A percentile compares a stretch with the other conserved stretches of the same genome.
These are phyloP conservation scores for Gonium pectorale DNA, from an alignment of 139 green algal genomes.

Conservation along the genomic window DNA sequence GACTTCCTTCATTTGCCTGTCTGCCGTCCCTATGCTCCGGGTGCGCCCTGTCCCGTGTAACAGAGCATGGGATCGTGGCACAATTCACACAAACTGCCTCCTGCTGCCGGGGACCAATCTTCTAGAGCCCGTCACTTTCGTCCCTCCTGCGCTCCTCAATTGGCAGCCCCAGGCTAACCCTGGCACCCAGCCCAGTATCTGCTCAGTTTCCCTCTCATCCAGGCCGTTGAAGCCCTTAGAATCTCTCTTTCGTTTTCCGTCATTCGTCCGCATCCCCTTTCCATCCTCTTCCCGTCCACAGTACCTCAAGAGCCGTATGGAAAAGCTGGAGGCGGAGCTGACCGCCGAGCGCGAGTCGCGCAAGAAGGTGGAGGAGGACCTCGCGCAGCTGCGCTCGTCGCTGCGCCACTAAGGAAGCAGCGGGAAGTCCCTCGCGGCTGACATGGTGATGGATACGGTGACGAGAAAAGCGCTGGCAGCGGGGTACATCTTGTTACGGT, in stretches of 20 bases:
- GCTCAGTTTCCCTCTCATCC: not conserved
- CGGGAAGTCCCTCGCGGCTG: too few relatives aligned
- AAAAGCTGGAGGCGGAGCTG: constrained; percentile 50
- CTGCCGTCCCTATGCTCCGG: too few relatives aligned
- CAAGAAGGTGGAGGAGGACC: constrained; percentile 26
- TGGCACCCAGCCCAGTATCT: not conserved
- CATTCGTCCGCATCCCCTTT: not conserved
- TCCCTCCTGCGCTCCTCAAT: not conserved
- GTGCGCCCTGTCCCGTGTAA: too few relatives aligned
- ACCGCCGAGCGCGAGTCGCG: constrained; percentile 40
- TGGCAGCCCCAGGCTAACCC: not conserved
- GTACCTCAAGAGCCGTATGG: constrained; percentile 47
- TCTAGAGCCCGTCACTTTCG: not conserved
- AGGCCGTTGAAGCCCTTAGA: not conserved
- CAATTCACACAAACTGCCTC: too few relatives aligned
- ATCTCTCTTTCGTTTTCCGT: not conserved
- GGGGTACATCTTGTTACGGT: too few relatives aligned
- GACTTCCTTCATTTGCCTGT: too few relatives aligned
- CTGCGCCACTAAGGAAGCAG: too few relatives aligned
- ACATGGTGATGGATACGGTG: too few relatives aligned
- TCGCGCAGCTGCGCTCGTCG: not conserved
- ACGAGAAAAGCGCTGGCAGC: too few relatives aligned
- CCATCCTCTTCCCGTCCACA: not conserved
- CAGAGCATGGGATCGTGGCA: too few relatives aligned
- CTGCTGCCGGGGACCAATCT: too few relatives aligned